Evolutionary conservation across 345 rosid species (phyloP).

Genomic region (Camelina hispida): DNA sequence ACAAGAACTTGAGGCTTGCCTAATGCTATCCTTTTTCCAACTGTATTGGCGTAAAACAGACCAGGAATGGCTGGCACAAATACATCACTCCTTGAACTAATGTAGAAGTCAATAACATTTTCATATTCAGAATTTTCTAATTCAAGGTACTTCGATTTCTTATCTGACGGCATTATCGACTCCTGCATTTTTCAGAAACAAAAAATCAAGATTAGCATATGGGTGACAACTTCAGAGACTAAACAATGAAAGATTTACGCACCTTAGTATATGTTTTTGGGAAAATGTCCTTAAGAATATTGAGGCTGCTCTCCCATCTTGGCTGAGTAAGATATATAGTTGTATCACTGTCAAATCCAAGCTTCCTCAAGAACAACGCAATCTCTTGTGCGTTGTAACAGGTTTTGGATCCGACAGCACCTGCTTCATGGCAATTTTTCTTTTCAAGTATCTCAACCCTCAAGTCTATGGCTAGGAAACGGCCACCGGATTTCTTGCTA

Average conservation of each 20-base stretch:
- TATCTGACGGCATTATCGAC: conserved; percentile 79
- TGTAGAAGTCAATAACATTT: conserved; percentile 88
- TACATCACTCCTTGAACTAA: conserved; percentile 80
- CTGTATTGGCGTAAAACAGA: conserved; percentile 90
- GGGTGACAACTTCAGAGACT: conserved; percentile 14
- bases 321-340: conserved; percentile 87
- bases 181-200: conserved; percentile 57
- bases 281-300: conserved; percentile 81
- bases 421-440: conserved; percentile 64
- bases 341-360: conserved; percentile 76
- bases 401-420: conserved; percentile 61
- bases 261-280: conserved; percentile 95
- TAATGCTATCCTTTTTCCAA: conserved; percentile 85
- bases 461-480: conserved; percentile 88
- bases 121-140: conserved; percentile 81
- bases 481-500: conserved; percentile 75
- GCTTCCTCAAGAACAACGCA: conserved; percentile 80
- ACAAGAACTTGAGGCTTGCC: conserved; percentile 87
- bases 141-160: conserved; percentile 69
- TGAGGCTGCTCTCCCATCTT: conserved; percentile 90
- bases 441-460: conserved; percentile 75
- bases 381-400: conserved; percentile 85
- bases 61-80: conserved; percentile 97
- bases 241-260: not conserved
- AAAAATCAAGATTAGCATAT: conserved; percentile 11